These are phyloP conservation scores for Globisporangium rhizosaccharum DNA, from an alignment of 352 stramenopile species.

Conservation along the genomic window DNA sequence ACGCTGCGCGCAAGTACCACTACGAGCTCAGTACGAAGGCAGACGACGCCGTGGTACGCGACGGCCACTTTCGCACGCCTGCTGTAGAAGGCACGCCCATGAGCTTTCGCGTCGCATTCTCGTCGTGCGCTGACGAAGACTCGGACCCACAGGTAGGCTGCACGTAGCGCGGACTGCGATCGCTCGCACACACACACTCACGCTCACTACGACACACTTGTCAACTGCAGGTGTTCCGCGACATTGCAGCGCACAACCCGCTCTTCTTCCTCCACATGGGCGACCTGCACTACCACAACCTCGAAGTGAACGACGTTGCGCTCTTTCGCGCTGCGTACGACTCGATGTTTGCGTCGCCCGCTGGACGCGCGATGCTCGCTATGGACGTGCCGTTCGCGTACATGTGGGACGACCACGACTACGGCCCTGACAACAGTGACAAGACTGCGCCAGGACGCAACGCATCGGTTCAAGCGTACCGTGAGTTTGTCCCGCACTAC, in stretches of 20 bases:
- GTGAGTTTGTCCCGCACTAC: conserved; percentile 81
- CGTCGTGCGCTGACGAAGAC: conserved; percentile 76
- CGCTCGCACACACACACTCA: too few relatives aligned
- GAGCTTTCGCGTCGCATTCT: conserved; percentile 72
- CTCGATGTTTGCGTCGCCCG: conserved; percentile 65
- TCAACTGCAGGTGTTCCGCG: conserved; percentile 34
- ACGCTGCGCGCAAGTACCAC: conserved; percentile 42
- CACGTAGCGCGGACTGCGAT: too few relatives aligned
- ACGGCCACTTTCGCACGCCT: conserved; percentile 49
- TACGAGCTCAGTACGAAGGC: conserved; percentile 51
- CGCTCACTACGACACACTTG: too few relatives aligned
- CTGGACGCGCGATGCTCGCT: conserved; percentile 63
- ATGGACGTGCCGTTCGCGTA: conserved; percentile 85
- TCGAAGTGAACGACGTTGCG: conserved; percentile 55
- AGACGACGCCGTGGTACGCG: conserved; percentile 25
- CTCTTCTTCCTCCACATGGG: conserved; percentile 88
- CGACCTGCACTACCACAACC: conserved; percentile 86
- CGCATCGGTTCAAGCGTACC: conserved; percentile 72
- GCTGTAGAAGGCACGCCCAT: conserved; percentile 33
- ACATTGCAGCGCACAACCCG: conserved; percentile 56
- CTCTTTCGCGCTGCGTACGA: conserved; percentile 61
- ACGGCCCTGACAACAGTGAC: conserved; percentile 86
- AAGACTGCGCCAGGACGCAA: conserved; percentile 62
- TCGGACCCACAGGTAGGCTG: conserved; percentile 41
- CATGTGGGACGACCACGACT: conserved; percentile 91